phyloP scores from a whole-genome alignment of 805 yeast genomes.

The Saccharomycopsis malanga region DNA sequence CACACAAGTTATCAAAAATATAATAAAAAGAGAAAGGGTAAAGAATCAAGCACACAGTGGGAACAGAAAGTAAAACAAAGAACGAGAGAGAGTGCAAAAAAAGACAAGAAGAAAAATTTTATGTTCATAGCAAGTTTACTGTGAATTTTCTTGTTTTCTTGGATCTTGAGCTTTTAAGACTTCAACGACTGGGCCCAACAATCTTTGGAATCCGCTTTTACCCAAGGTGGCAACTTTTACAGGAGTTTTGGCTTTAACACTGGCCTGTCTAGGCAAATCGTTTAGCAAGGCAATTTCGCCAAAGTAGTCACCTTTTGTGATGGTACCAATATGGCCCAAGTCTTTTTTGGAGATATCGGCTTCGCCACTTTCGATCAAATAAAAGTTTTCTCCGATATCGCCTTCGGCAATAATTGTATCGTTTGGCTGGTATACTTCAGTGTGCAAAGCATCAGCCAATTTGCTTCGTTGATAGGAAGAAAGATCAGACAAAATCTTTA shows the following conservation, averaged over 20 bases:
- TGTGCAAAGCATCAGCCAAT: slow-evolving; percentile 88
- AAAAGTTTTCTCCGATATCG: slow-evolving; percentile 72
- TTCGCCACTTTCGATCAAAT: slow-evolving; percentile 70
- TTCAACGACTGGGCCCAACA: slow-evolving; percentile 91
- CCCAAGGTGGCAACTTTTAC: slow-evolving; percentile 90
- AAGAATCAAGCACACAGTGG: too few relatives aligned
- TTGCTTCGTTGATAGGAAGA: slow-evolving; percentile 79
- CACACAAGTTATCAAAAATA: too few relatives aligned
- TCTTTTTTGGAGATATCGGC: slow-evolving; percentile 63
- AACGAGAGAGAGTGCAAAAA: too few relatives aligned
- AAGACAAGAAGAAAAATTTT: too few relatives aligned
- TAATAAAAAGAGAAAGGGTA: too few relatives aligned
- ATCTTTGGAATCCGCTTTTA: slow-evolving; percentile 86
- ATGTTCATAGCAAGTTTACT: too few relatives aligned
- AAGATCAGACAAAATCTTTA: slow-evolving; percentile 65
- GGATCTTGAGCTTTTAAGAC: slow-evolving; percentile 85
- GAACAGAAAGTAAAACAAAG: too few relatives aligned
- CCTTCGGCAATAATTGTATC: slow-evolving; percentile 79
- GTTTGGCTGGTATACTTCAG: slow-evolving; percentile 65
- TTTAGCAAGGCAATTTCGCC: slow-evolving; percentile 93
- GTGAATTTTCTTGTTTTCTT: slow-evolving; percentile 30
- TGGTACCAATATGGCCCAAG: slow-evolving; percentile 51
- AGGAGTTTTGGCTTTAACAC: slow-evolving; percentile 67
- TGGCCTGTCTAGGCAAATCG: slow-evolving; percentile 91
- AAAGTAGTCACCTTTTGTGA: slow-evolving; percentile 83